Base-by-base conservation (phyloP, 306 rosid species). In the Hippophae gyantsensis region DNA sequence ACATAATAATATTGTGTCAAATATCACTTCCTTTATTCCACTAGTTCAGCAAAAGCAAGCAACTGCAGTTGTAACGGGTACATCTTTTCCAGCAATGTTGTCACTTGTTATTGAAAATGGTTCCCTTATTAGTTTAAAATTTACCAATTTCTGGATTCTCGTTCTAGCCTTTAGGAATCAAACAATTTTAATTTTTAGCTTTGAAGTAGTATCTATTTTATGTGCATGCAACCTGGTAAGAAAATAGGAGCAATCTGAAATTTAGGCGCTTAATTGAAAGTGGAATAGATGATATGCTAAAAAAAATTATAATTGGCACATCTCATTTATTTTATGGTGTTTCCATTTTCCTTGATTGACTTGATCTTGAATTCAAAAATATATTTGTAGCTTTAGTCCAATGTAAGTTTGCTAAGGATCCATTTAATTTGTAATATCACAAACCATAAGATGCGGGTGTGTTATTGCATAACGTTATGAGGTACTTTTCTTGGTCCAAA, bases 11-110 rank as follows among this genome's bases (percentile, higher is more conserved):
- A 82, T 86, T 26, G 80, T 86, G 66, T 80, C 95, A 64, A 89
- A 76, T 58, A 46, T 88, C 18, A 68, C 87, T 73, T 93, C 99
- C 66, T 89, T 93, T 67, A 74, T 93, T 84, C 99, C 99, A 40
- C 81, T 89, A 59, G 97, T 93, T 53, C 94, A 82, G 73, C 93
- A 86, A 80, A 86, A 89, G 67, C 95, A 88, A 84, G 85, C 95
- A 32, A 82, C 94, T 8, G 74, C 88, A 13, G 89, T 61, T 60
- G 43, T 76, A 47, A 71, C 90, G 68, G 95, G 99, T 92, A 73
- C 62, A 38, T 69, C n/a, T 27, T 47, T 12, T 43, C 32, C 45
- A 27, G 27, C 10, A 18, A 43, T 42, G 14, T 56, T 43, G 42
- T 48, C 32, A 64, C 47, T 25, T 27, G 11, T 11, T 23, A 48